Percentiles rank a stretch among this genome's conserved stretches.
These are phyloP conservation scores for Mitragyna speciosa DNA, from an alignment of 257 asterid genomes.

Conservation along the genomic window DNA sequence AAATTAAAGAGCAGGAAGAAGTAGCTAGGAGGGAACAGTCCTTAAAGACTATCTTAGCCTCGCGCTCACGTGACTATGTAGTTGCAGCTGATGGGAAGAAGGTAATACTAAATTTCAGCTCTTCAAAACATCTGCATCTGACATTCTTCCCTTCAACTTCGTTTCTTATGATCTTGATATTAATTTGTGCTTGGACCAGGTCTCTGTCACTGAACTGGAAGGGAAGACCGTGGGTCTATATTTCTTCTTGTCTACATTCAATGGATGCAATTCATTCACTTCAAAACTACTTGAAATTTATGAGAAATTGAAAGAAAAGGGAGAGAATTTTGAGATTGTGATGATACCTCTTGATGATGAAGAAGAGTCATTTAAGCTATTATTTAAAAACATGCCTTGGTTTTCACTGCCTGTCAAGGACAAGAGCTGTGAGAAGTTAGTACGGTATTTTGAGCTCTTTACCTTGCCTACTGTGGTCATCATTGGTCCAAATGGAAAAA, in stretches of 20 bases:
- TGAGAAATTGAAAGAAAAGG: conserved; percentile 48
- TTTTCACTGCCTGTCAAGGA: conserved; percentile 70
- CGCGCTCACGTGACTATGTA: conserved; percentile 60
- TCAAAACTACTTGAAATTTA: conserved; percentile 52
- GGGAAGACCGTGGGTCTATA: conserved; percentile 78
- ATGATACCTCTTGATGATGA: conserved; percentile 77
- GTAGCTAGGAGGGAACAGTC: conserved; percentile 73
- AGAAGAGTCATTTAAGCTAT: conserved; percentile 47
- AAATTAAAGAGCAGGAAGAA: conserved; percentile 56
- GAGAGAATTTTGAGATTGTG: conserved; percentile 68
- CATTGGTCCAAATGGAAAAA: conserved; percentile 88
- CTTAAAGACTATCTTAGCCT: conserved; percentile 52
- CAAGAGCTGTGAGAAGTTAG: conserved; percentile 48
- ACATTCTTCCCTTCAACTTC: not conserved
- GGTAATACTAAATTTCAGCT: conserved; percentile 36
- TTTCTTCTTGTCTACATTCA: conserved; percentile 42
- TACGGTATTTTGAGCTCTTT: conserved; percentile 59
- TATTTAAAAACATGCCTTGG: conserved; percentile 63
- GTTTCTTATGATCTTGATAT: conserved; percentile 9
- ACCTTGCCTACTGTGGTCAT: conserved; percentile 64
- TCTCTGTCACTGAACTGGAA: conserved; percentile 66
- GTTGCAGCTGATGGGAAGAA: conserved; percentile 60
- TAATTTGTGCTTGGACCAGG: conserved; percentile 35
- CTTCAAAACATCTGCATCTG: not conserved
- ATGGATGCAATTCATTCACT: conserved; percentile 42